phyloP scores from a whole-genome alignment of 169 alveolate genomes.

The Plasmodium gonderi region DNA sequence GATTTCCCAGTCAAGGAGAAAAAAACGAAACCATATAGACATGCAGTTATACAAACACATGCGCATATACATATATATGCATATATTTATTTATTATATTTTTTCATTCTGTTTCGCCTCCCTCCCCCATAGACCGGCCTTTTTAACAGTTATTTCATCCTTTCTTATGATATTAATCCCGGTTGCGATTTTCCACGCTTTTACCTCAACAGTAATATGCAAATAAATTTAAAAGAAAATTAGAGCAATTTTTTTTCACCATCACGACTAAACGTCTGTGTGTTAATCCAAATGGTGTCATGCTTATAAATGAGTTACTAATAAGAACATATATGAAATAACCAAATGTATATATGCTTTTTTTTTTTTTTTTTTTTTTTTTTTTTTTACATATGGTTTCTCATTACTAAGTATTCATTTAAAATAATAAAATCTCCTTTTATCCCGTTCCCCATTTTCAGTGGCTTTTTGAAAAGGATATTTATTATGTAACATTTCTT shows the following conservation, averaged over 20 bases:
- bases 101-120: background rate
- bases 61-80: background rate
- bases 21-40: background rate
- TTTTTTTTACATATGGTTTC: background rate
- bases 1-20: background rate
- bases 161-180: constrained; percentile 72
- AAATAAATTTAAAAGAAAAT: background rate
- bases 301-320: too few relatives aligned
- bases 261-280: too few relatives aligned
- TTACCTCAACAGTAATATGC: constrained; percentile 69
- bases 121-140: constrained; percentile 40
- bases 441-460: constrained; percentile 6
- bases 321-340: background rate
- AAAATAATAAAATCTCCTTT: background rate
- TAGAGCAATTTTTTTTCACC: too few relatives aligned
- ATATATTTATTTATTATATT: background rate
- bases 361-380: background rate
- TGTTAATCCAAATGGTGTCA: too few relatives aligned
- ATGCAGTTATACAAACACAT: background rate
- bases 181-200: constrained; percentile 63
- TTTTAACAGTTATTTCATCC: constrained; percentile 58
- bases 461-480: constrained; percentile 72
- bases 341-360: background rate
- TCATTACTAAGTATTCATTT: background rate
- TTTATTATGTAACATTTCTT: constrained; percentile 37